Base-by-base conservation (phyloP, 805 yeast genomes). In the Monosporozyma servazzii region DNA sequence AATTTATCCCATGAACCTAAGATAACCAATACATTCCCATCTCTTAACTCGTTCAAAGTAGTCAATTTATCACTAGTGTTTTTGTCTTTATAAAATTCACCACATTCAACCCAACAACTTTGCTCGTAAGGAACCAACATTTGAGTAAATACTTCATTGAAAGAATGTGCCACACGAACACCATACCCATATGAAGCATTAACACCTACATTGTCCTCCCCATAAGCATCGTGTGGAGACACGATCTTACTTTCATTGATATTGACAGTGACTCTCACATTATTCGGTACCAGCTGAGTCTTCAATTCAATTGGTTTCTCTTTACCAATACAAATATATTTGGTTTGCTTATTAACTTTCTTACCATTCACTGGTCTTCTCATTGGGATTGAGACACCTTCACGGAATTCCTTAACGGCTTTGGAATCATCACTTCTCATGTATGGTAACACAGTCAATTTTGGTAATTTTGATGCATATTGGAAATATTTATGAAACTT, bases 231-330 rank as follows among this genome's bases (percentile, higher is more conserved):
- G 10, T 71, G 57, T 7, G 93, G 88, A 0, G 88, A 78, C 0
- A 87, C 93, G 11, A 88, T 78, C 50, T 75, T 76, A 48, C 75
- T 76, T 10, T 76, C 77, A 45, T 78, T 71, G 9, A 81, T 55
- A 60, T 90, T 88, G 1, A 90, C 87, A 0, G 95, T 87, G 9
- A 90, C 96, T 56, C 95, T 73, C 15, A 84, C 88, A 58, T 86
- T 81, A 0, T 80, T 76, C 2, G 96, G 96, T 3, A 87, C 82
- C 52, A 81, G 81, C 55, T 77, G 78, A 7, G 73, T 70, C 7
- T 66, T 67, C 48, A 89, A 73, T 62, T 83, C 83, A 31, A 89
- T 58, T 17, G 82, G 74, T 50, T 77, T 69, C 2, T 72, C 70
- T 51, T 74, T 76, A 0, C 97, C 97, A 45, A 89, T 74, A 60